Base-by-base conservation (phyloP, 2,329 filamentous ascomycete species). In the Monosporascus sp. region DNA sequence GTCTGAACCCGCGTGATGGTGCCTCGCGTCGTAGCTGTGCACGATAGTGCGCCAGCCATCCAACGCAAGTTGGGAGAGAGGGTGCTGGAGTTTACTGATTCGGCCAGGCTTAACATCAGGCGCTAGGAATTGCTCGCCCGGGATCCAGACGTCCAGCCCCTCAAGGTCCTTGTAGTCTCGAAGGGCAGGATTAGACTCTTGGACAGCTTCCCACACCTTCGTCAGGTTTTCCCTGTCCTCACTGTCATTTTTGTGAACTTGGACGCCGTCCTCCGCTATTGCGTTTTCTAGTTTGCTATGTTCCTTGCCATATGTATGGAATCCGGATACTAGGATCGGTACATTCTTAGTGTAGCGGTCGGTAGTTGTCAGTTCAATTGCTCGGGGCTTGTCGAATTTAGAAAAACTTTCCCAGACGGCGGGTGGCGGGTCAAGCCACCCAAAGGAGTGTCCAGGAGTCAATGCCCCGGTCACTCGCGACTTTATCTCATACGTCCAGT, bases 81-180 rank as follows among this genome's bases (percentile, higher is more conserved):
- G 18, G 18, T 14, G 18, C 9, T 20, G 40, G 40, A 8, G 18
- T 20, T 15, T 2, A 9, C 40, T 18, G 37, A 65, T 48, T 18
- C 31, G 54, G 9, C n/a, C 11, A 8, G 57, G 53, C 8, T 28
- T 5, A 8, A 40, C 24, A 1, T 7, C 6, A 22, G 49, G 5
- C 17, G 58, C n/a, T 41, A 57, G 52, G 50, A 61, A 63, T 5
- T 50, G 28, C 2, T 55, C 41, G 18, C 51, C 56, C 2, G 57
- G 52, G 24, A 55, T 49, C 63, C 63, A 65, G 31, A 63, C 28
- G 2, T 65, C 57, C 28, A 65, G 9, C 14, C 55, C 56, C 8
- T 18, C 41, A 18, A 45, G 56, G 7, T 54, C 31, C 4, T 17
- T n/a, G 8, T 22, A 9, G 1, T 14, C 35, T 7, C 31, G 5